phyloP scores from a whole-genome alignment of 2,329 filamentous ascomycete species.

The Graphilbum ipis-grandicollis region DNA sequence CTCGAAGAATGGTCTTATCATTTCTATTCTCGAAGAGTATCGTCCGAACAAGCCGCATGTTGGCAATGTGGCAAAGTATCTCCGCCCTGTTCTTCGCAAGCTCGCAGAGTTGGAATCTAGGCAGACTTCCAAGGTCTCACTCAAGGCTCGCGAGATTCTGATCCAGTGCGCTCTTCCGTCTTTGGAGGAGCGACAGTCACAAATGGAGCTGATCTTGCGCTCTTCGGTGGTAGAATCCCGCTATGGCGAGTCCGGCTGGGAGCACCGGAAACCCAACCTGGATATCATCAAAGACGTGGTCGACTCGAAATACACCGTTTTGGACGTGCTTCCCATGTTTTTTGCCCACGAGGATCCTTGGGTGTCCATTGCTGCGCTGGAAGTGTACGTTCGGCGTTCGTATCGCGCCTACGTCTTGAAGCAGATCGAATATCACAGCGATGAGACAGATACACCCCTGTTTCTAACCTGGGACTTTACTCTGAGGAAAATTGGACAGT shows the following conservation, averaged over 20 bases:
- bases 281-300: conserved; percentile 94
- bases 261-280: conserved; percentile 81
- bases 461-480: conserved; percentile 94
- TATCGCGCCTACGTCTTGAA: conserved; percentile 93
- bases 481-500: conserved; percentile 80
- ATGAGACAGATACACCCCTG: conserved; percentile 48
- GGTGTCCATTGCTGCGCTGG: conserved; percentile 83
- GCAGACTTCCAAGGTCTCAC: conserved; percentile 78
- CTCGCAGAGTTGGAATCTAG: conserved; percentile 81
- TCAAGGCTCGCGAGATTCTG: conserved; percentile 93
- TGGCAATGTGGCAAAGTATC: conserved; percentile 74
- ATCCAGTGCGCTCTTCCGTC: conserved; percentile 96
- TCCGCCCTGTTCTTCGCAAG: conserved; percentile 66
- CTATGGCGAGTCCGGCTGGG: conserved; percentile 93
- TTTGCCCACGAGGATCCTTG: conserved; percentile 88
- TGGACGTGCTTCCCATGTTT: conserved; percentile 88
- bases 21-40: conserved; percentile 88
- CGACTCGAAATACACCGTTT: conserved; percentile 96
- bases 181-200: conserved; percentile 78
- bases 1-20: conserved; percentile 82
- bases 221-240: conserved; percentile 93
- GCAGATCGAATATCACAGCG: conserved; percentile 71
- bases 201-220: conserved; percentile 97
- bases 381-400: conserved; percentile 89
- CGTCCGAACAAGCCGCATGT: conserved; percentile 83